Evolutionary conservation across 495 filamentous ascomycete species (phyloP).

Genomic region (Amniculicola lignicola): DNA sequence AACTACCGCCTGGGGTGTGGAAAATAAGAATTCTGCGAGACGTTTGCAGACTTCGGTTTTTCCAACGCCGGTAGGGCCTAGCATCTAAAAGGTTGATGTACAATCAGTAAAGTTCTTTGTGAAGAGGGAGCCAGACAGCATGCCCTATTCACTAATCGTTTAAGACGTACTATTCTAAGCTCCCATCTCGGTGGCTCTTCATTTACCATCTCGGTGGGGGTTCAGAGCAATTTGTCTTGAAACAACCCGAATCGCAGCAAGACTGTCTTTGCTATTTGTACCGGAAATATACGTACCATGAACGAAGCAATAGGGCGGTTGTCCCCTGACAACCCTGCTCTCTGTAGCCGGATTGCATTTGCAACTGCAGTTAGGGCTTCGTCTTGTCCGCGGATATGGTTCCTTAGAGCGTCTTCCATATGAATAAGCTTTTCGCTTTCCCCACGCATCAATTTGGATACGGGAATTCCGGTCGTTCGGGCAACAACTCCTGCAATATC

Average conservation of each 20-base stretch:
- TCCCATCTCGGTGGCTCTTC: no score
- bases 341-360: constrained; percentile 90
- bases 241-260: no score
- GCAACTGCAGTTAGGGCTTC: constrained; percentile 87
- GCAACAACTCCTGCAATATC: constrained; percentile 93
- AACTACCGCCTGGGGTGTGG: constrained; percentile 82
- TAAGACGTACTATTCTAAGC: no score
- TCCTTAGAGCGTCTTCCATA: constrained; percentile 87
- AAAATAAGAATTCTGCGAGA: constrained; percentile 88
- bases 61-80: constrained; percentile 93
- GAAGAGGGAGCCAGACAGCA: no score
- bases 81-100: no score
- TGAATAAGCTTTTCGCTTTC: constrained; percentile 88
- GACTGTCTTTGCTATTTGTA: no score
- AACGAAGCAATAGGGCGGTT: constrained; percentile 90
- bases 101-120: no score
- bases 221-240: no score
- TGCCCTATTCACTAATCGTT: no score
- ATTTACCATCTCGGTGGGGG: no score
- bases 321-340: constrained; percentile 85
- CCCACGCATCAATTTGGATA: constrained; percentile 83
- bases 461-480: constrained; percentile 85
- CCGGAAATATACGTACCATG: no score
- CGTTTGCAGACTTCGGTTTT: constrained; percentile 98
- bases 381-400: constrained; percentile 87